Conservation (phyloP, 2,329 filamentous ascomycete species). For the Teratosphaeria zuluensis region DNA sequence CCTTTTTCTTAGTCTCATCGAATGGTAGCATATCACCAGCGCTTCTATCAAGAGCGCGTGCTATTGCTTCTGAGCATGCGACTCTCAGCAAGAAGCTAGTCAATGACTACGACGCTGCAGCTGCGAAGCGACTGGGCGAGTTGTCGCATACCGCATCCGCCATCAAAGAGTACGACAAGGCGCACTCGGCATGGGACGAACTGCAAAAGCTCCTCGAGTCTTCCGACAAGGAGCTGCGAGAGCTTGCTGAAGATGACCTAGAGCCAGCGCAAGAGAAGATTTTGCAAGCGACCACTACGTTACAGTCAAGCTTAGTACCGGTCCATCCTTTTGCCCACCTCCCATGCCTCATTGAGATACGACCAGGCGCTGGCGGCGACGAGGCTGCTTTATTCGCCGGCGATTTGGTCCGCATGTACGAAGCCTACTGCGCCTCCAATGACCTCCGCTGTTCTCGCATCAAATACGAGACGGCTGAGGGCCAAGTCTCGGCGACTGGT, state of each 20-base stretch:
- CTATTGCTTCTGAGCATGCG: conserved; percentile 46
- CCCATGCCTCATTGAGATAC: conserved; percentile 83
- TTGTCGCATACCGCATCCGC: conserved; percentile 43
- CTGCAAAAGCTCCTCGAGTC: conserved; percentile 61
- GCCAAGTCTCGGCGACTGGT: conserved; percentile 34
- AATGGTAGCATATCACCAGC: conserved; percentile 40
- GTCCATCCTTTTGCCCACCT: conserved; percentile 82
- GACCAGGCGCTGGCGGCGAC: conserved; percentile 82
- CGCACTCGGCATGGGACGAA: conserved; percentile 53
- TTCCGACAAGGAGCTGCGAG: conserved; percentile 47
- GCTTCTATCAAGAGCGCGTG: conserved; percentile 46
- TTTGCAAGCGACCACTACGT: conserved; percentile 50
- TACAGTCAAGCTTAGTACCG: conserved; percentile 73
- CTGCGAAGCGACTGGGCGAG: conserved; percentile 50
- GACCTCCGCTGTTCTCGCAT: conserved; percentile 59
- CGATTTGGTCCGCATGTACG: conserved; percentile 84
- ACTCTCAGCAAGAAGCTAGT: conserved; percentile 43
- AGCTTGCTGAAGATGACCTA: conserved; percentile 60
- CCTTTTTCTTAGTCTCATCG: conserved; percentile 1
- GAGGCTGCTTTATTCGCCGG: conserved; percentile 88
- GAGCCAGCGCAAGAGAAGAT: conserved; percentile 54
- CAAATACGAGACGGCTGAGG: conserved; percentile 71
- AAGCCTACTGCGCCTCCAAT: conserved; percentile 59
- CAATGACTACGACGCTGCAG: conserved; percentile 44
- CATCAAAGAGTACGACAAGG: conserved; percentile 48